Evolutionary conservation across 805 yeast genomes (phyloP).

Genomic region (Sugiyamaella lignohabitans): DNA sequence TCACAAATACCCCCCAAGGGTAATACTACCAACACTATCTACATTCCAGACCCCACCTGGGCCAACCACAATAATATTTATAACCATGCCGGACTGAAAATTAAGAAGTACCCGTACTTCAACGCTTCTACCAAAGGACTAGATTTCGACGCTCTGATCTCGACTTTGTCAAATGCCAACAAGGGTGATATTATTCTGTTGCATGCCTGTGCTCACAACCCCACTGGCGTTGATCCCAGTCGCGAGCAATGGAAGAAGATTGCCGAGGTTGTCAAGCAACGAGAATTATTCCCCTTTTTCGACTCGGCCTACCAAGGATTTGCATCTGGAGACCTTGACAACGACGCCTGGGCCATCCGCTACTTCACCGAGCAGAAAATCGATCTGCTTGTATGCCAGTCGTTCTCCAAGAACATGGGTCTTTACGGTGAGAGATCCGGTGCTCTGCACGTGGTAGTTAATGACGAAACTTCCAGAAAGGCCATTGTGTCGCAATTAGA

Average conservation of each 20-base stretch:
- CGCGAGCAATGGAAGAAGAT: constrained; percentile 73
- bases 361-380: constrained; percentile 41
- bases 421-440: constrained; percentile 98
- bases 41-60: constrained; percentile 93
- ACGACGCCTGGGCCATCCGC: constrained; percentile 80
- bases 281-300: constrained; percentile 72
- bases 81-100: constrained; percentile 57
- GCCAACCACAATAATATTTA: constrained; percentile 90
- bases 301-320: constrained; percentile 98
- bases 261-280: constrained; percentile 50
- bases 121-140: constrained; percentile 61
- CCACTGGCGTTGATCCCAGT: constrained; percentile 94
- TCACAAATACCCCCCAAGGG: constrained; percentile 40
- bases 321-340: constrained; percentile 78
- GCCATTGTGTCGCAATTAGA: constrained; percentile 74
- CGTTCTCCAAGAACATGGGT: constrained; percentile 94
- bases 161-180: constrained; percentile 59
- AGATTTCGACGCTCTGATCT: constrained; percentile 62
- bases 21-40: constrained; percentile 40
- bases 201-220: constrained; percentile 97
- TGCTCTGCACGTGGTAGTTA: constrained; percentile 66
- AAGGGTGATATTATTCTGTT: constrained; percentile 72
- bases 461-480: constrained; percentile 37
- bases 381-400: constrained; percentile 79
- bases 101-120: constrained; percentile 81